These are phyloP conservation scores for Metschnikowia colocasiae DNA, from an alignment of 805 yeast genomes.

Conservation along the genomic window DNA sequence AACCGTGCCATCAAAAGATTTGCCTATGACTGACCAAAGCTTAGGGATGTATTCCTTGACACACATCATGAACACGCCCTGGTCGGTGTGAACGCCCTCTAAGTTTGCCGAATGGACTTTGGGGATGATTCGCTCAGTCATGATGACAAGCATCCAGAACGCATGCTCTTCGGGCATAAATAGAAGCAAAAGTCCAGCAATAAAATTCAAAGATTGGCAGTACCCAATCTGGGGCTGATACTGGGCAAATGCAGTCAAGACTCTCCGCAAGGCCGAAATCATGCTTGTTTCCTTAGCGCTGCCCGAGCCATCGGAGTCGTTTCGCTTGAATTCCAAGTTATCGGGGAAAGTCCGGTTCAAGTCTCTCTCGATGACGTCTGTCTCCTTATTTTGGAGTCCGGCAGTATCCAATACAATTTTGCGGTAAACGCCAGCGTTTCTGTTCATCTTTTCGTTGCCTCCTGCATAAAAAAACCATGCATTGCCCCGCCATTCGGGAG, in stretches of 20 bases:
- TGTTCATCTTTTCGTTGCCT: constrained; percentile 69
- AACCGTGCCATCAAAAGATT: constrained; percentile 36
- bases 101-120: constrained; percentile 86
- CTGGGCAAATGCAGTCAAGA: constrained; percentile 76
- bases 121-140: constrained; percentile 81
- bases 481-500: constrained; percentile 95
- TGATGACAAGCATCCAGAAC: constrained; percentile 93
- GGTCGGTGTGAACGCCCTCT: constrained; percentile 94
- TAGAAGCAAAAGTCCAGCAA: constrained; percentile 79
- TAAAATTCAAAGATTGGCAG: constrained; percentile 90
- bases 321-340: constrained; percentile 65
- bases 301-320: constrained; percentile 3
- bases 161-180: constrained; percentile 88
- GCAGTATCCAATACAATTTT: constrained; percentile 57
- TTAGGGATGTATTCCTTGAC: constrained; percentile 79
- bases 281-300: constrained; percentile 51
- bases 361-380: constrained; percentile 93
- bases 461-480: constrained; percentile 96
- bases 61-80: constrained; percentile 88
- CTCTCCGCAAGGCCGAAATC: constrained; percentile 72
- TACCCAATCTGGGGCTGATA: constrained; percentile 90
- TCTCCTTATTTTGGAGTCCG: constrained; percentile 59
- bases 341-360: constrained; percentile 94
- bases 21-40: constrained; percentile 59
- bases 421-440: constrained; percentile 72